These are phyloP conservation scores for Cryptosporidium viatorum DNA, from an alignment of 169 alveolate genomes.

Conservation along the genomic window DNA sequence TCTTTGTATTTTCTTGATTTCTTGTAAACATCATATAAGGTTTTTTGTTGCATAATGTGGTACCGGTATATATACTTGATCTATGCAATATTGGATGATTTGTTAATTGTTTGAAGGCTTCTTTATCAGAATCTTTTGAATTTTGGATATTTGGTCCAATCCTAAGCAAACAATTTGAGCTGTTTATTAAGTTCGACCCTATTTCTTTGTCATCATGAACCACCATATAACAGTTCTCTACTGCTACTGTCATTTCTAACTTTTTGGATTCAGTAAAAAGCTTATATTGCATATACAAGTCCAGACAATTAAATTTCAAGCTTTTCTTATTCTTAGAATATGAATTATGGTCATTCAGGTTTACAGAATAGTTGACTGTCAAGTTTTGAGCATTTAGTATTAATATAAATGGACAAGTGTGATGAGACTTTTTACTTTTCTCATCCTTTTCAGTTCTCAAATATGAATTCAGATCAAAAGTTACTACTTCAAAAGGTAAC, in stretches of 20 bases:
- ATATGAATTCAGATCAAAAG: conserved; percentile 37
- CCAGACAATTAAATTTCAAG: conserved; percentile 47
- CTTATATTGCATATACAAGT: conserved; percentile 31
- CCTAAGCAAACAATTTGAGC: conserved; percentile 47
- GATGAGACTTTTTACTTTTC: background rate
- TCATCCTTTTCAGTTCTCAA: background rate
- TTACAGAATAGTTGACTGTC: conserved; percentile 31
- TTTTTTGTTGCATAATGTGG: conserved; percentile 37
- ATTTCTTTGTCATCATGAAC: conserved; percentile 6
- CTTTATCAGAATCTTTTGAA: background rate
- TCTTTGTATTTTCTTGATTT: background rate
- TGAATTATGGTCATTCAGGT: background rate
- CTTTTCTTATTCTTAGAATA: background rate
- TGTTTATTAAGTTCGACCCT: background rate
- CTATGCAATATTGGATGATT: conserved; percentile 56
- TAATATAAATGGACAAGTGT: conserved; percentile 54
- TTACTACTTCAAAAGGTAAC: conserved; percentile 17
- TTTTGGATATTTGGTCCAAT: conserved; percentile 67
- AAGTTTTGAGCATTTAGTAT: conserved; percentile 24
- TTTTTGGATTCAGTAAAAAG: conserved; percentile 45
- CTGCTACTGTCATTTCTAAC: conserved; percentile 35
- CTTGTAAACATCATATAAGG: conserved; percentile 13
- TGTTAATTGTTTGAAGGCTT: background rate
- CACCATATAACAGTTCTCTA: conserved; percentile 44
- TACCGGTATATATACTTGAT: conserved; percentile 58